Evolutionary conservation across 2,329 filamentous ascomycete genomes (phyloP), one percentile per base, ranked within the genome.

Genomic region (Corniculantispora saksenae): DNA sequence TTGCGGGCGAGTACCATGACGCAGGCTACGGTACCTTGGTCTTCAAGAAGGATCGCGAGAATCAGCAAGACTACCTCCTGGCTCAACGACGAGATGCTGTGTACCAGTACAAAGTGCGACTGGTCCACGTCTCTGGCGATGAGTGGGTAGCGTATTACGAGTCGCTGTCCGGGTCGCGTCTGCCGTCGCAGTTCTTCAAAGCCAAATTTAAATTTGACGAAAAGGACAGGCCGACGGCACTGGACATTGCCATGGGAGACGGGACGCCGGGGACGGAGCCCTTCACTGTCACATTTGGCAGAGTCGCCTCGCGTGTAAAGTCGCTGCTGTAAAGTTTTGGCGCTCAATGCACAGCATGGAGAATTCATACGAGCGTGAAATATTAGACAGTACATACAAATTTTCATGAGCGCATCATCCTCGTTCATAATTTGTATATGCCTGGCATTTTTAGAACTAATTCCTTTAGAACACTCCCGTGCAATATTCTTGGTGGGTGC

Each of bases 61-160:
- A 27, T 6, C 2, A 13, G 2, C n/a, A 21, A n/a, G n/a, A 8
- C 29, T 29, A 13, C 15, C 47, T 61, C n/a, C 0, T 51, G 27
- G 58, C 58, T 13, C 29, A 51, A 29, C 58, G 58, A 13, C 58
- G 27, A 8, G 47, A 61, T 3, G 50, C 27, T 29, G 29, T 51
- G 1, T 43, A 61, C 32, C 58, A 51, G 58, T 61, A 51, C 45
- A 51, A 61, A 10, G 17, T 61, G 6, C 58, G 29, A 3, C 9
- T 61, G 8, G 15, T 50, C 21, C 58, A 61, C 23, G 58, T 61
- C 21, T 51, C 47, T 13, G 32, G 29, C 32, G n/a, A 61, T n/a
- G 17, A 50, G 45, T 61, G 58, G 58, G 13, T 61, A 15, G 58
- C 58, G 3, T 27, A 9, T 13, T 51, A 40, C 3, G 21, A 21